Evolutionary conservation across 2,329 filamentous ascomycete species (phyloP).

Genomic region (Clonostachys chloroleuca): DNA sequence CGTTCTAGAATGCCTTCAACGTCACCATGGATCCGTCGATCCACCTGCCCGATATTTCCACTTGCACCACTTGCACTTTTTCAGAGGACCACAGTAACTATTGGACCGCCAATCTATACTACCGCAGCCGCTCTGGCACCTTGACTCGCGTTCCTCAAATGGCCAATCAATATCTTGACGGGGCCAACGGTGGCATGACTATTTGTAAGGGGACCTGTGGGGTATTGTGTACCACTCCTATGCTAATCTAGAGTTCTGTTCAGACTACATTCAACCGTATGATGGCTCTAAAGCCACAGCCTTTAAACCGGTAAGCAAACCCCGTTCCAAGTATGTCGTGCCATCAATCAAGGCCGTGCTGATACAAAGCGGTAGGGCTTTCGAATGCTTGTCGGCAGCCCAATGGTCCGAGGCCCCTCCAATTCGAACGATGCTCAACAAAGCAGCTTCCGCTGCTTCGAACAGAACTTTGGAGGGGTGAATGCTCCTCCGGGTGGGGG

Average conservation of each 20-base stretch:
- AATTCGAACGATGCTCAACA: constrained; percentile 18
- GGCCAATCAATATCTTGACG: constrained; percentile 22
- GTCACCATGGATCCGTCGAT: constrained; percentile 18
- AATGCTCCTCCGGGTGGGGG: not conserved
- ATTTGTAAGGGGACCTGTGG: constrained; percentile 15
- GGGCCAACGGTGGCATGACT: constrained; percentile 23
- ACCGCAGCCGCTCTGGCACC: constrained; percentile 21
- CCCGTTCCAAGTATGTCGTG: not conserved
- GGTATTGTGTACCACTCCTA: constrained; percentile 30
- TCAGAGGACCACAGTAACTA: constrained; percentile 24
- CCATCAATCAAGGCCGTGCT: no score
- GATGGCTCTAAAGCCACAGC: constrained; percentile 30
- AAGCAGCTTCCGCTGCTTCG: constrained; percentile 32
- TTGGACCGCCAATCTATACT: constrained; percentile 26
- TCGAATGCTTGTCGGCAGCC: constrained; percentile 29
- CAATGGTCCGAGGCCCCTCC: constrained; percentile 13
- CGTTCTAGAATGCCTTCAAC: constrained; percentile 24
- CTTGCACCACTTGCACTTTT: constrained; percentile 28
- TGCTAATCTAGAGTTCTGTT: constrained; percentile 28
- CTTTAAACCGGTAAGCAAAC: constrained; percentile 27
- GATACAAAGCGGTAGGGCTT: constrained; percentile 7
- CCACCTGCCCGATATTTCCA: constrained; percentile 20
- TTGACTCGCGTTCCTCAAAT: constrained; percentile 26
- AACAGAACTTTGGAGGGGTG: constrained; percentile 4
- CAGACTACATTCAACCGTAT: constrained; percentile 25